These are phyloP conservation scores for Aureobasidium uvarum DNA, from an alignment of 2,329 filamentous ascomycete genomes.

Conservation along the genomic window DNA sequence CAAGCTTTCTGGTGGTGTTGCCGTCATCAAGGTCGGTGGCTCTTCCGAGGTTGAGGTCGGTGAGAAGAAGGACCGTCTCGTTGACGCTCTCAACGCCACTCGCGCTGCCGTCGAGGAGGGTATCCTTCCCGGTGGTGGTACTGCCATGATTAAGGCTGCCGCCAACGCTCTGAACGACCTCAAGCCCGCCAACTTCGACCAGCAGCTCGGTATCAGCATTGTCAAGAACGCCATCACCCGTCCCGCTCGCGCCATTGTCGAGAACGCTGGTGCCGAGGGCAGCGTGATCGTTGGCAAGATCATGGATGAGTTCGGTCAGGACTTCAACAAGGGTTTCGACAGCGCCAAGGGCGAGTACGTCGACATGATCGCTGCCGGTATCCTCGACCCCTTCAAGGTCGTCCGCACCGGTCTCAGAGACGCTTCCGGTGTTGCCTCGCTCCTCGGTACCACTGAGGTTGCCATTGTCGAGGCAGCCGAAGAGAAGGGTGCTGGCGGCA, in stretches of 20 bases:
- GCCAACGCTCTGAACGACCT: slow-evolving; percentile 79
- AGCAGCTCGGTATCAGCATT: slow-evolving; percentile 96
- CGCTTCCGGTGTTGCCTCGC: slow-evolving; percentile 91
- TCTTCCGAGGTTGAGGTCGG: slow-evolving; percentile 97
- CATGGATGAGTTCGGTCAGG: slow-evolving; percentile 81
- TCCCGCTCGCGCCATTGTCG: slow-evolving; percentile 90
- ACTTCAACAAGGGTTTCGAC: slow-evolving; percentile 99
- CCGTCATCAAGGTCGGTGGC: slow-evolving; percentile 98
- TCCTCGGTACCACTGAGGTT: slow-evolving; percentile 96
- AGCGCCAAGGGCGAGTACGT: slow-evolving; percentile 96
- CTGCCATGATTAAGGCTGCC: slow-evolving; percentile 94
- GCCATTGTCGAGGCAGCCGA: slow-evolving; percentile 95
- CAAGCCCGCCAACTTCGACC: slow-evolving; percentile 95
- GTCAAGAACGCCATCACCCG: slow-evolving; percentile 97
- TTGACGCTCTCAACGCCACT: slow-evolving; percentile 96
- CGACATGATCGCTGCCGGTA: slow-evolving; percentile 96
- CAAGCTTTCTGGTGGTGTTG: slow-evolving; percentile 98
- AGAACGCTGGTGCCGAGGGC: slow-evolving; percentile 95
- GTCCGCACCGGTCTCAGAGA: slow-evolving; percentile 95
- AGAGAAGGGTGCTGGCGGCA: slow-evolving; percentile 69
- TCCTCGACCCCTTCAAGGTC: slow-evolving; percentile 98
- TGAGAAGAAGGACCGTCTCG: slow-evolving; percentile 99
- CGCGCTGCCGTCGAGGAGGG: slow-evolving; percentile 98
- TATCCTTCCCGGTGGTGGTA: slow-evolving; percentile 97
- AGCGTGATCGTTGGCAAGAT: slow-evolving; percentile 98